Evolutionary conservation across 169 alveolate genomes (phyloP).

Genomic region (Cryptosporidium bovis): DNA sequence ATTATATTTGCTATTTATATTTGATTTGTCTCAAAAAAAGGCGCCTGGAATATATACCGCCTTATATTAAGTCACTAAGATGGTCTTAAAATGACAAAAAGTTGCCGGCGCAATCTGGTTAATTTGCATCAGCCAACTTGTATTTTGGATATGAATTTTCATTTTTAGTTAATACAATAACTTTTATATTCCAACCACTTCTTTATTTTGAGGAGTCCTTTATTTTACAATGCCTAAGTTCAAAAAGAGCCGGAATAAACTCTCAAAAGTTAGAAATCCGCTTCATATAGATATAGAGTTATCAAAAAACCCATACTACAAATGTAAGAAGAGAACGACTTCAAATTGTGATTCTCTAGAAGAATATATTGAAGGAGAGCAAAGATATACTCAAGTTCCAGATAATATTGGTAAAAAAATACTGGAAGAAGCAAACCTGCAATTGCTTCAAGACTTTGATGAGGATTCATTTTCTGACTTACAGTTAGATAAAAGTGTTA

Average conservation of each 20-base stretch:
- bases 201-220: not conserved
- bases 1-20: not conserved
- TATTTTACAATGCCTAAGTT: conserved; percentile 25
- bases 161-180: not conserved
- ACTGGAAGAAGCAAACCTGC: conserved; percentile 40
- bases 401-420: conserved; percentile 25
- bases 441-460: conserved; percentile 16
- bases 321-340: not conserved
- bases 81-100: not conserved
- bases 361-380: conserved; percentile 61
- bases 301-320: conserved; percentile 26
- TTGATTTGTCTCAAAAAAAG: conserved; percentile 3
- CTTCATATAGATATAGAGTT: conserved; percentile 65
- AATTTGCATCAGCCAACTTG: too few species aligned
- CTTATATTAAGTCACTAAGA: not conserved
- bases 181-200: not conserved
- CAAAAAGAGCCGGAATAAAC: conserved; percentile 13
- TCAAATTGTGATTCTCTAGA: conserved; percentile 51
- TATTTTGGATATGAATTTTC: too few species aligned
- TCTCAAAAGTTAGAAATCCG: conserved; percentile 33
- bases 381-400: conserved; percentile 20
- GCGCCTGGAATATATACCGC: not conserved
- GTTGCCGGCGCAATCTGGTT: too few species aligned
- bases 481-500: not conserved
- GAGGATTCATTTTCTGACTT: not conserved